phyloP scores from a whole-genome alignment of 345 rosid species.

The Eutrema yunnanense region DNA sequence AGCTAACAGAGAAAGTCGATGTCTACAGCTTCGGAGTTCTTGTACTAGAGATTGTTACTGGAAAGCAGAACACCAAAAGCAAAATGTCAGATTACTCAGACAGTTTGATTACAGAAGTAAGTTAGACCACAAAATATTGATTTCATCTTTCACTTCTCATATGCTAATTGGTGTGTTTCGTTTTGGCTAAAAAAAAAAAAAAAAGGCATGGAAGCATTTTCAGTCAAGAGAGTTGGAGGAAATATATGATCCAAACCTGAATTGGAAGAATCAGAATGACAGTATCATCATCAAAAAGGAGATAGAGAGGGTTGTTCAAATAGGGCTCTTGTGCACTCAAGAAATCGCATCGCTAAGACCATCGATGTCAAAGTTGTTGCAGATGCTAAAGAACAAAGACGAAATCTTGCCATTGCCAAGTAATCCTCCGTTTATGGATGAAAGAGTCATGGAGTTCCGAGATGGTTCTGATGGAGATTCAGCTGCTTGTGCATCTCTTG shows the following conservation, averaged over 20 bases:
- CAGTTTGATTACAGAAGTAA: constrained; percentile 72
- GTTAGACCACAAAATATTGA: constrained; percentile 3
- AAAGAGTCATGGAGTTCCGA: constrained; percentile 69
- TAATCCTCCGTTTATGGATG: constrained; percentile 85
- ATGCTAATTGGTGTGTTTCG: constrained; percentile 8
- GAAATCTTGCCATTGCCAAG: constrained; percentile 60
- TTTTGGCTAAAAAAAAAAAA: not conserved
- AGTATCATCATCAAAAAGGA: constrained; percentile 47
- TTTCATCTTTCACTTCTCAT: not conserved
- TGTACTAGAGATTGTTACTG: constrained; percentile 71
- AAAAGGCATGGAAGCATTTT: constrained; percentile 75
- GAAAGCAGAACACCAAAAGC: constrained; percentile 69
- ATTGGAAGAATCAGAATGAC: constrained; percentile 31
- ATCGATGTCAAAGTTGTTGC: constrained; percentile 66
- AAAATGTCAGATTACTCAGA: constrained; percentile 69
- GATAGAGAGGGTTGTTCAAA: constrained; percentile 55
- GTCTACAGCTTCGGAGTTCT: constrained; percentile 89
- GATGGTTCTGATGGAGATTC: constrained; percentile 46
- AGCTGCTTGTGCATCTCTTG: constrained; percentile 48
- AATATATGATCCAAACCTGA: constrained; percentile 62
- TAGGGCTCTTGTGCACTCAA: constrained; percentile 81
- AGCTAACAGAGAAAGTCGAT: constrained; percentile 87
- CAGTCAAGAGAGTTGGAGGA: constrained; percentile 62
- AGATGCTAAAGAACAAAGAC: constrained; percentile 65
- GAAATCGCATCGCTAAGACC: constrained; percentile 68